phyloP scores from a whole-genome alignment of 257 asterid species.

The Solanum tarijense region DNA sequence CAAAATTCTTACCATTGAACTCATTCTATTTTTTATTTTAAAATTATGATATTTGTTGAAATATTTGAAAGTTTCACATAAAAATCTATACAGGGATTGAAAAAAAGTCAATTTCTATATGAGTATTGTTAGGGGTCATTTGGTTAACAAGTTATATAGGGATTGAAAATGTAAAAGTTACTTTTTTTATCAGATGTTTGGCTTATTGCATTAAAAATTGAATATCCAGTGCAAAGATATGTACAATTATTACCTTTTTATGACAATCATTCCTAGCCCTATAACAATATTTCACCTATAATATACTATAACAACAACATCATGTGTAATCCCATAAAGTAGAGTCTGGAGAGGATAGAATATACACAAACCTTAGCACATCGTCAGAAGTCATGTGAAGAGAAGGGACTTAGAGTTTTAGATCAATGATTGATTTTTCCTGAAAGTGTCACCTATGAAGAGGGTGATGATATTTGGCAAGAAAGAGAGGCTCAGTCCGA shows the following conservation, averaged over 20 bases:
- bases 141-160: background rate
- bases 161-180: background rate
- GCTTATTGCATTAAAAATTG: too few relatives aligned
- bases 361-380: too few relatives aligned
- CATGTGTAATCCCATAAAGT: too few relatives aligned
- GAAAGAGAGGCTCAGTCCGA: too few relatives aligned
- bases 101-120: background rate
- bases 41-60: background rate
- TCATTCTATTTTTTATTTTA: background rate
- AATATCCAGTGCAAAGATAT: too few relatives aligned
- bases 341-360: too few relatives aligned
- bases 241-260: background rate
- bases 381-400: too few relatives aligned
- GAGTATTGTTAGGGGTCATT: background rate
- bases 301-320: background rate
- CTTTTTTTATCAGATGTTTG: background rate
- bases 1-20: background rate
- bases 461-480: too few relatives aligned
- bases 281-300: background rate
- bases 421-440: too few relatives aligned
- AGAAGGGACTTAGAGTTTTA: too few relatives aligned
- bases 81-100: background rate
- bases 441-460: too few relatives aligned
- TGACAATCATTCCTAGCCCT: background rate
- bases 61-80: background rate